Conservation (phyloP, 768 basidiomycete genomes). For the Panaeolus cyanescens region DNA sequence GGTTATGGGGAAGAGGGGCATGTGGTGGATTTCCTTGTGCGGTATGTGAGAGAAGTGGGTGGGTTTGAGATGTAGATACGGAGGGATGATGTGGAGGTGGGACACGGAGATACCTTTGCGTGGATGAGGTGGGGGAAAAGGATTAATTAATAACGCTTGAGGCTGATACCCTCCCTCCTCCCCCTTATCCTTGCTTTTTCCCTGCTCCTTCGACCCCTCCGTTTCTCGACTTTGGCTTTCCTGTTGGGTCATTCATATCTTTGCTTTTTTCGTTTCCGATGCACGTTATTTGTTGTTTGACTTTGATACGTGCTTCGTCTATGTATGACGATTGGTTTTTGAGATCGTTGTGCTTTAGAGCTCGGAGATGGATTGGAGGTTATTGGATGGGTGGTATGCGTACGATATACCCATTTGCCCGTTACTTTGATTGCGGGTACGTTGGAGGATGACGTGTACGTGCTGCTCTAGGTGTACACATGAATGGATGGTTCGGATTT, state of each 20-base stretch:
- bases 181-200: too few species aligned
- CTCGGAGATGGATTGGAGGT: background rate
- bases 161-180: background rate
- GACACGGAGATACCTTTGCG: constrained; percentile 1
- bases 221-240: background rate
- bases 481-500: background rate
- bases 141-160: constrained; percentile 2
- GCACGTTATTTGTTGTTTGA: background rate
- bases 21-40: background rate
- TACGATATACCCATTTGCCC: background rate
- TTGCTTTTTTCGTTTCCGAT: background rate
- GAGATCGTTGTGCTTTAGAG: background rate
- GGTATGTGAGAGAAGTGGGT: background rate
- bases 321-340: background rate
- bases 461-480: background rate
- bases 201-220: background rate
- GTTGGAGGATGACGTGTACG: background rate
- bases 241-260: background rate
- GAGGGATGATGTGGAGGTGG: constrained; percentile 1
- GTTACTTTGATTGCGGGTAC: background rate
- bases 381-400: background rate
- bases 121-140: background rate
- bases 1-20: background rate
- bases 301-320: background rate
- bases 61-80: background rate